Base-by-base conservation (phyloP, 2,329 filamentous ascomycete species). In the Neofusicoccum laricinum region DNA sequence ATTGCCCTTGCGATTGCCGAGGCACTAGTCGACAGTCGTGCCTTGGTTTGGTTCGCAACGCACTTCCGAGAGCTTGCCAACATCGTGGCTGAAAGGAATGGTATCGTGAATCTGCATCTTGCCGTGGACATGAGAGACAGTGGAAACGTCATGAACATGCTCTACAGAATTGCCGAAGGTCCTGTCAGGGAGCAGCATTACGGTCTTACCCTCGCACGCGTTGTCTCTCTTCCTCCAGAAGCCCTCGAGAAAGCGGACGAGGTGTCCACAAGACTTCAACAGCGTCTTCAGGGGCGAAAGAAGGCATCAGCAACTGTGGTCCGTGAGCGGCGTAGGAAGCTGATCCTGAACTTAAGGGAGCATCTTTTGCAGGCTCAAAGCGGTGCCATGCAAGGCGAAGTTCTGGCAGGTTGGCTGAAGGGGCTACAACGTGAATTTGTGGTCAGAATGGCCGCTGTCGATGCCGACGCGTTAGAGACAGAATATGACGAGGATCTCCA, bases 1-100 rank as follows among this genome's bases (percentile, higher is more conserved):
- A 96, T 99, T 71, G 92, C 95, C 0, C 83, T 97, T 55, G 91
- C 93, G 2, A 93, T 98, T 71, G 90, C 93, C 0, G 95, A 98
- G 79, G 91, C 91, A 0, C 81, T 99, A 3, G 85, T 97, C 4
- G 86, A 93, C 65, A 95, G 87, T 69, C 84, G 69, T 48, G 89
- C 93, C 0, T 83, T 91, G 0, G 87, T 97, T 0, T 97, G 92
- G 88, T 99, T 99, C 76, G 92, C 90, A 1, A 98, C 95, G 0
- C 96, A 99, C 73, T 99, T 97, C 73, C 83, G 86, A 40, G 91
- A 97, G 66, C 82, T 99, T 2, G 89, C 93, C 0, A 85, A 84
- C 2, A 91, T 94, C 40, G 82, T 97, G 66, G 82, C 85, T 1
- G 88, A 93, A 67, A 86, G 91, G 11, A 86, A 85, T 15, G 93